Conservation (phyloP, 768 basidiomycete genomes). For the Lactifluus echinatus region DNA sequence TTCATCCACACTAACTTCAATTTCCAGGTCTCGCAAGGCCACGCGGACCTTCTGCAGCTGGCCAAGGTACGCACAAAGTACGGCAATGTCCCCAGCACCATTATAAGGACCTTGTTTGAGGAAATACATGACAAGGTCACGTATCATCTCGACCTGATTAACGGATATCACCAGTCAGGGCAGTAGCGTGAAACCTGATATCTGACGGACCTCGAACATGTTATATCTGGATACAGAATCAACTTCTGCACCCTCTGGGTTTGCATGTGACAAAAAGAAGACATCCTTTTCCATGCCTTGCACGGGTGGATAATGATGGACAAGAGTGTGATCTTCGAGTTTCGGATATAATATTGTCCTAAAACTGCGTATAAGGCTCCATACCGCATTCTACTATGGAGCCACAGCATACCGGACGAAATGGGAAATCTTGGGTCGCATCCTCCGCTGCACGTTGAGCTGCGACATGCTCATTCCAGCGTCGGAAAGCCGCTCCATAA, state of each 20-base stretch:
- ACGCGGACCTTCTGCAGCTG: conserved; percentile 38
- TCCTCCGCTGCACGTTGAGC: conserved; percentile 63
- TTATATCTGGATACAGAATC: conserved; percentile 61
- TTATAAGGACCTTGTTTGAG: conserved; percentile 43
- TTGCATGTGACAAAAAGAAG: conserved; percentile 56
- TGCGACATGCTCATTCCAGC: conserved; percentile 56
- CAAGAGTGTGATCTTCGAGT: conserved; percentile 48
- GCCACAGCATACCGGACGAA: conserved; percentile 38
- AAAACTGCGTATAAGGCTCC: background rate
- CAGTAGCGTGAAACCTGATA: background rate
- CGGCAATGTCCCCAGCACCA: conserved; percentile 40
- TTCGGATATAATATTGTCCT: conserved; percentile 53
- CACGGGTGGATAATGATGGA: conserved; percentile 45
- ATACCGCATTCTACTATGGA: background rate
- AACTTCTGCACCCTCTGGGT: conserved; percentile 50
- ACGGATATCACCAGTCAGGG: background rate
- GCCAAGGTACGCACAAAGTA: conserved; percentile 44
- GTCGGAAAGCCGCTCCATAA: conserved; percentile 62
- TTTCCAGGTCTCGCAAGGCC: conserved; percentile 32
- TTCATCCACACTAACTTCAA: conserved; percentile 60
- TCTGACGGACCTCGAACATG: conserved; percentile 45
- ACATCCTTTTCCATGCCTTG: conserved; percentile 55
- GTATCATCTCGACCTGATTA: conserved; percentile 34
- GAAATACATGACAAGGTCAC: conserved; percentile 44
- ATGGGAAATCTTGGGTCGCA: conserved; percentile 60